phyloP scores from a whole-genome alignment of 2,329 filamentous ascomycete species.

The Rhynchosporium agropyri region DNA sequence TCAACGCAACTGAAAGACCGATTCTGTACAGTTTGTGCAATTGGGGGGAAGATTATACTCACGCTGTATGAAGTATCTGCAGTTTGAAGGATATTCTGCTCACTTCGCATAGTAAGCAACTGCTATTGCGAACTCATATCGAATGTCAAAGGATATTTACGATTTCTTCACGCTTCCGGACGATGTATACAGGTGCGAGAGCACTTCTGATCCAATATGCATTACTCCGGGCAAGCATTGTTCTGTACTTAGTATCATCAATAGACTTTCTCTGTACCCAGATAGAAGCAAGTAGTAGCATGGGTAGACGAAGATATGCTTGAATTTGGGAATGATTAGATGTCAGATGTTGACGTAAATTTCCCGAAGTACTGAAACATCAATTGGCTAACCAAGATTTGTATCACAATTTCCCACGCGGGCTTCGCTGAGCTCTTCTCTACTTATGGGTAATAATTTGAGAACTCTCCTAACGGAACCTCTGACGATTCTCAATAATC shows the following conservation, averaged over 20 bases:
- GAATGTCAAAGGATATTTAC: slow-evolving; percentile 46
- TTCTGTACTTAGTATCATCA: slow-evolving; percentile 29
- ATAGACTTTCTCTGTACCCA: slow-evolving; percentile 25
- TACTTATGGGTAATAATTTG: slow-evolving; percentile 35
- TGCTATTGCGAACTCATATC: slow-evolving; percentile 44
- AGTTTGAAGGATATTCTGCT: background rate
- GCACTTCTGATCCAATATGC: slow-evolving; percentile 25
- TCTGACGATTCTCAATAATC: slow-evolving; percentile 33
- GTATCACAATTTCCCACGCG: slow-evolving; percentile 40
- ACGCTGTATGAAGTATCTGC: slow-evolving; percentile 6
- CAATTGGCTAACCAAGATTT: slow-evolving; percentile 11
- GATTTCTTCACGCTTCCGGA: slow-evolving; percentile 35
- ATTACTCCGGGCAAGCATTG: slow-evolving; percentile 29
- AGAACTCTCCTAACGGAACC: slow-evolving; percentile 23
- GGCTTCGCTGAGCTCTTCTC: slow-evolving; percentile 31
- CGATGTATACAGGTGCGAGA: slow-evolving; percentile 28
- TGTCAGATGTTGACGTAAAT: slow-evolving; percentile 30
- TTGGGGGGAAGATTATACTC: slow-evolving; percentile 52
- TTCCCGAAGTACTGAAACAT: background rate
- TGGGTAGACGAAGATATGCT: slow-evolving; percentile 35
- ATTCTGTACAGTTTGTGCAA: slow-evolving; percentile 44
- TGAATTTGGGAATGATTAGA: slow-evolving; percentile 31
- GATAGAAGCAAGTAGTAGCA: slow-evolving; percentile 27
- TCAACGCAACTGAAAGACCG: slow-evolving; percentile 39
- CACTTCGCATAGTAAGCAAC: slow-evolving; percentile 41